Base-by-base conservation (phyloP, 352 stramenopile genomes). In the Blastocystis sp. region DNA sequence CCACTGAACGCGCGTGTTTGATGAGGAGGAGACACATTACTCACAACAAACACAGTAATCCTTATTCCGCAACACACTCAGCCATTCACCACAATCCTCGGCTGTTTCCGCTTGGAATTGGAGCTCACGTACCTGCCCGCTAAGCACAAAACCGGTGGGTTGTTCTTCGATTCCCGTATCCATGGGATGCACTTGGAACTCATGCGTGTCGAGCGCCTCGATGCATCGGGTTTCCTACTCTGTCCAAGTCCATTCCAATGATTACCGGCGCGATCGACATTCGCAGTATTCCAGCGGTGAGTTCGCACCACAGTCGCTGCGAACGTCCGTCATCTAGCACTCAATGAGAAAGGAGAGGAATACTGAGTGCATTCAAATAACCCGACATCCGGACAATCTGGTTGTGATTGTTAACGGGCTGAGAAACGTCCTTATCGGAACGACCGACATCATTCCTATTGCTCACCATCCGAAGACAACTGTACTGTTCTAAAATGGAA, bases 301-400 rank as follows among this genome's bases (percentile, higher is more conserved):
- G 36, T 24, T 81, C 69, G 40, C 56, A 81, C 69, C 69, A 81
- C 27, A 64, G 48, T 65, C 69, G 42, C 46, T 64, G 69, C 24
- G 44, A 49, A 21, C 63, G 61, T 64, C 69, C 69, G 40, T 81
- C 69, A 40, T 81, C 63, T 63, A 63, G 44, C 63, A 81, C 48
- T n/a, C n/a, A n/a, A 11, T 44, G 40, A 63, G 16, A 81, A 18
- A 3, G 4, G 27, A n/a, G 6, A n/a, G n/a, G n/a, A 21, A 29
- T 51, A 81, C 69, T 81, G 8, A 64, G 61, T 16, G 69, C 63
- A 8, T 27, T 48, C 3, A 81, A 44, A 81, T 81, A 81, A 4
- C 69, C 69, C 42, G 69, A 81, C 69, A 64, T 81, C 21, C 48
- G 69, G 14, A 81, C 42, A 46, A 81, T 81, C 46, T 57, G 46